Percentiles rank a stretch among this genome's conserved stretches.
phyloP scores from a whole-genome alignment of 345 rosid species.

The Hibiscus mutabilis region DNA sequence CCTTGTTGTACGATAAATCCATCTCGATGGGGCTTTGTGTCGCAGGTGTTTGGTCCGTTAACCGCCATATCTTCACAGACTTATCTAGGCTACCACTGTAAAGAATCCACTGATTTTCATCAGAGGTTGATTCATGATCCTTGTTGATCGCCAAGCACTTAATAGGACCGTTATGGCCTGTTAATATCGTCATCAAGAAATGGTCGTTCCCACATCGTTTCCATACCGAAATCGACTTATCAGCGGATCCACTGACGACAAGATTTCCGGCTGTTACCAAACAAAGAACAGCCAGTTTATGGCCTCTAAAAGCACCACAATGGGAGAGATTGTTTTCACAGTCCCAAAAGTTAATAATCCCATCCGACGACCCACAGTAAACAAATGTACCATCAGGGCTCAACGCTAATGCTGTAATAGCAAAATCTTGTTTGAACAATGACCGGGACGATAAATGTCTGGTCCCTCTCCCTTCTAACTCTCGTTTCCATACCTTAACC shows the following conservation, averaged over 20 bases:
- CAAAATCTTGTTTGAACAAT: conserved; percentile 74
- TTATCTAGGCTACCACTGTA: conserved; percentile 93
- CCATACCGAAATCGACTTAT: conserved; percentile 79
- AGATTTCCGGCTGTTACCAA: conserved; percentile 60
- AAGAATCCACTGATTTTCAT: conserved; percentile 59
- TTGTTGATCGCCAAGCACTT: conserved; percentile 80
- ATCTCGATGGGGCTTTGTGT: not conserved
- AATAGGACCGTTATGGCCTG: conserved; percentile 76
- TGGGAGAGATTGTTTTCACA: conserved; percentile 44
- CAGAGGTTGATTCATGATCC: conserved; percentile 39
- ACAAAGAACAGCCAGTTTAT: conserved; percentile 69
- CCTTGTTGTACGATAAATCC: not conserved
- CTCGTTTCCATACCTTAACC: conserved; percentile 87
- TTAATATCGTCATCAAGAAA: conserved; percentile 50
- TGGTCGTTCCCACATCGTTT: conserved; percentile 46
- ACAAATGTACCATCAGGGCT: conserved; percentile 45
- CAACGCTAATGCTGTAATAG: conserved; percentile 61
- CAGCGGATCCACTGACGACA: conserved; percentile 83
- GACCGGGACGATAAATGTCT: conserved; percentile 78
- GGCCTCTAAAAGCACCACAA: conserved; percentile 69
- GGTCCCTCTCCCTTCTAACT: conserved; percentile 73
- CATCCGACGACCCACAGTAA: conserved; percentile 87
- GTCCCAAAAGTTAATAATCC: conserved; percentile 74
- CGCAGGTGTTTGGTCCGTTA: conserved; percentile 55
- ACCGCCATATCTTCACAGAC: conserved; percentile 85